Conservation (phyloP, 1,139 yeast species). For the Eremothecium gossypii region DNA sequence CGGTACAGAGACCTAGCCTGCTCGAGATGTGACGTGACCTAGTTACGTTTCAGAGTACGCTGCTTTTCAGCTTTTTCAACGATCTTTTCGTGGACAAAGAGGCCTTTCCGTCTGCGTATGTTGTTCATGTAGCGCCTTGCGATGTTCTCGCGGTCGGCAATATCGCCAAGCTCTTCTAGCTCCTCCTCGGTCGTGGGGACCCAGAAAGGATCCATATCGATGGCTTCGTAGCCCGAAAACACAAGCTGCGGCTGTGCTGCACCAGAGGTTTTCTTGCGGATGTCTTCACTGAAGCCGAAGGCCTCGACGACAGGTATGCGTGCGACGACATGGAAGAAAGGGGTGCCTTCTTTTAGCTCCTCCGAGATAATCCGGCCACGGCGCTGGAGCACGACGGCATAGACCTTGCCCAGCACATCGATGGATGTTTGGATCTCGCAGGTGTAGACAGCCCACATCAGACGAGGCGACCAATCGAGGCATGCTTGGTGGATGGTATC, state of each 20-base stretch:
- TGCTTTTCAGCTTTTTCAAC: conserved; percentile 90
- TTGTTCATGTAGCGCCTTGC: conserved; percentile 80
- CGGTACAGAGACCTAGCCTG: too few species aligned
- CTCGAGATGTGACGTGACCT: background rate
- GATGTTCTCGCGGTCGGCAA: conserved; percentile 84
- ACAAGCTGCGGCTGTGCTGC: conserved; percentile 95
- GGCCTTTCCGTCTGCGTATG: conserved; percentile 79
- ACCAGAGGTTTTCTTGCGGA: conserved; percentile 87
- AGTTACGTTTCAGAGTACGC: conserved; percentile 57
- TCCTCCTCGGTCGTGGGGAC: conserved; percentile 98
- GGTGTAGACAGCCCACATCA: conserved; percentile 84
- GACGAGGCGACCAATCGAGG: conserved; percentile 74
- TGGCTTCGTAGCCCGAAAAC: conserved; percentile 76
- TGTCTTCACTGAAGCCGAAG: conserved; percentile 92
- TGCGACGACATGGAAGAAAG: conserved; percentile 83
- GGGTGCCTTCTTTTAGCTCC: conserved; percentile 97
- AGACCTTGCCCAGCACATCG: conserved; percentile 90
- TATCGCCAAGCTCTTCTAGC: conserved; percentile 83
- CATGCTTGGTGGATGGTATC: conserved; percentile 65
- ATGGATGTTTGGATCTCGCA: conserved; percentile 95
- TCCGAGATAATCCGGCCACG: conserved; percentile 81
- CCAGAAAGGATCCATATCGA: conserved; percentile 96
- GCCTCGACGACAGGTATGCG: conserved; percentile 91
- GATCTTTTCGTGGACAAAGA: conserved; percentile 82
- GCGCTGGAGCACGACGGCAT: conserved; percentile 84